Conservation (phyloP, 495 filamentous ascomycete species). For the Geoglossum glabrum region DNA sequence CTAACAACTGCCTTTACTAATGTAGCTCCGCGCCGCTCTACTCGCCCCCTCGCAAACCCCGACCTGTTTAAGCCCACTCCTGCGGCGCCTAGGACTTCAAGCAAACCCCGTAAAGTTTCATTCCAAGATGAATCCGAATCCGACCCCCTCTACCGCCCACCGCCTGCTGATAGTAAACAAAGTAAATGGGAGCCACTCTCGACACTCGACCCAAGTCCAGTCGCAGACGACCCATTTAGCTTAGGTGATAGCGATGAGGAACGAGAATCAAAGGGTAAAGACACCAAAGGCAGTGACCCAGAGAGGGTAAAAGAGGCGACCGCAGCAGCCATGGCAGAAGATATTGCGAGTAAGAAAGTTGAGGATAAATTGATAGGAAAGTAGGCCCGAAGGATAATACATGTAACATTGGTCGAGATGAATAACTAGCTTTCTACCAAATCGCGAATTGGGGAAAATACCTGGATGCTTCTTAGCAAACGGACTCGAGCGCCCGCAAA, state of each 20-base stretch:
- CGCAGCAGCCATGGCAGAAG: constrained; percentile 27
- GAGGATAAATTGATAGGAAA: neutral
- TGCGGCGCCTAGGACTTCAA: constrained; percentile 26
- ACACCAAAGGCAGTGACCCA: constrained; percentile 40
- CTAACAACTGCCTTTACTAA: neutral
- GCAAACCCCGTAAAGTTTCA: constrained; percentile 43
- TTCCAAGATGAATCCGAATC: constrained; percentile 44
- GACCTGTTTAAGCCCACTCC: constrained; percentile 60
- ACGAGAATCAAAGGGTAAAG: constrained; percentile 52
- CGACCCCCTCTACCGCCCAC: constrained; percentile 18
- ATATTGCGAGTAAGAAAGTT: constrained; percentile 5
- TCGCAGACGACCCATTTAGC: constrained; percentile 86
- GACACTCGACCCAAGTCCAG: constrained; percentile 67
- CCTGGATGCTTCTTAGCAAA: too few relatives aligned
- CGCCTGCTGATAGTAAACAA: constrained; percentile 31
- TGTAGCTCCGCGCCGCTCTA: constrained; percentile 25
- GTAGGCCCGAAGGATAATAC: neutral
- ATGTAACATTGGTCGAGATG: neutral
- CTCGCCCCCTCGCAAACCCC: constrained; percentile 54
- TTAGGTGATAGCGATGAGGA: constrained; percentile 93
- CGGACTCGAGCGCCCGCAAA: too few relatives aligned
- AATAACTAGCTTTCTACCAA: too few relatives aligned
- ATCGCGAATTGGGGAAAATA: too few relatives aligned
- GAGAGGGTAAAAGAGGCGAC: constrained; percentile 54
- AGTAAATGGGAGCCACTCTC: constrained; percentile 97